Evolutionary conservation across 169 alveolate genomes (phyloP), one percentile per base, ranked within the genome.

Genomic region (Ichthyophthirius multifiliis): DNA sequence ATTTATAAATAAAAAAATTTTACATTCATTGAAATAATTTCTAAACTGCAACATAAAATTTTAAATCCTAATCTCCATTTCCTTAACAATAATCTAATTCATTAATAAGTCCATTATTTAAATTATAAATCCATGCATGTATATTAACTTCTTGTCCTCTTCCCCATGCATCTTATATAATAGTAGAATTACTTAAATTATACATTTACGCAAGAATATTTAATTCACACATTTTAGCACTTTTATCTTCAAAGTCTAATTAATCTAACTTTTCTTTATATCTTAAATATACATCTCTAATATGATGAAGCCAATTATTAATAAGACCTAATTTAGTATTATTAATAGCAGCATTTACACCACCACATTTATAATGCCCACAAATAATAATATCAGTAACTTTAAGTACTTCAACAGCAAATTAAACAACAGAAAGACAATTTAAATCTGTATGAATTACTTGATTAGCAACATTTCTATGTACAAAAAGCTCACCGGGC

Each of bases 401-500:
- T 65, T 65, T 65, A 12, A 65, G 45, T 32, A 37, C 44, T 30
- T 65, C 75, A 32, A 65, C 47, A 16, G 75, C 75, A 65, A 30
- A 65, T 16, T 65, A 65, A n/a, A 65, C 47, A n/a, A 65, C 75
- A 0, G 75, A 32, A 5, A 34, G 30, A 3, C 20, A 16, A 43
- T 43, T 71, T 34, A 71, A 41, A 16, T 71, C 78, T 0, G 78
- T 71, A 35, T 37, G 48, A 37, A 71, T 16, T 5, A 71, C 46
- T 7, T 43, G 43, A 71, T 71, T 71, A 0, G 78, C 78, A n/a
- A 71, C 63, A 43, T 71, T 71, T 16, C 78, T 41, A 43, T 71
- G 78, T 13, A 71, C 47, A 12, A 71, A 71, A 23, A 71, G 18
- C 13, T 71, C 16, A 5, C 78, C 78, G 16, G 78, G 78, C 10